These are phyloP conservation scores for Chamaecrista fasciculata DNA, from an alignment of 306 rosid species.

Conservation along the genomic window DNA sequence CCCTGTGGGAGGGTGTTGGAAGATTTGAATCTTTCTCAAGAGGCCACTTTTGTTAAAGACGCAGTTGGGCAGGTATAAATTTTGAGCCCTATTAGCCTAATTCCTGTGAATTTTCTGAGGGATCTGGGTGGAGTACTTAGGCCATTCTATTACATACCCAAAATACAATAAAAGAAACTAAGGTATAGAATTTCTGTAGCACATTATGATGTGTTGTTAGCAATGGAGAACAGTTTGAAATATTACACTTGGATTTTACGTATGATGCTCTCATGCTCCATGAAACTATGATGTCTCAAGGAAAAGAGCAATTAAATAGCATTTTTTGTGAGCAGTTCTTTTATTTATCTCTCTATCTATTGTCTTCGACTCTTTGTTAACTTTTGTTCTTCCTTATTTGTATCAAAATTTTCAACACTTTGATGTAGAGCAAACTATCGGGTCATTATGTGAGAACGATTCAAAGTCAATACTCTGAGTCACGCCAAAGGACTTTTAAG, in stretches of 20 bases:
- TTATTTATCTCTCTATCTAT: not conserved
- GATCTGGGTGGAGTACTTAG: not conserved
- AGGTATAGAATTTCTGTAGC: not conserved
- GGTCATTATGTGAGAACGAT: conserved; percentile 41
- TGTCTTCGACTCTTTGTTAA: too few species aligned
- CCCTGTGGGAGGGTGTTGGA: conserved; percentile 22
- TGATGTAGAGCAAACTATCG: conserved; percentile 43
- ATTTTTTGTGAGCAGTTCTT: not conserved
- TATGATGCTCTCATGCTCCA: too few species aligned
- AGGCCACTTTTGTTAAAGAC: conserved; percentile 9
- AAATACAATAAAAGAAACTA: not conserved
- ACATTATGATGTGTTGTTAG: not conserved
- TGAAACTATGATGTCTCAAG: not conserved
- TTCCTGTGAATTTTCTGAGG: not conserved
- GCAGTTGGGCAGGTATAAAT: conserved; percentile 15
- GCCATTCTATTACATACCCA: not conserved
- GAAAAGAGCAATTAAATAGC: not conserved
- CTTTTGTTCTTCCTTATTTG: not conserved
- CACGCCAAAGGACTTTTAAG: conserved; percentile 50
- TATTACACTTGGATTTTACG: not conserved
- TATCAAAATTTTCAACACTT: not conserved
- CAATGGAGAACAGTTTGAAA: not conserved
- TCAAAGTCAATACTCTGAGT: conserved; percentile 41
- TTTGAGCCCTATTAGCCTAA: not conserved
- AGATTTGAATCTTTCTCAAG: conserved; percentile 11